Conservation (phyloP, 176 grass and related monocot species). For the Avena eriantha region DNA sequence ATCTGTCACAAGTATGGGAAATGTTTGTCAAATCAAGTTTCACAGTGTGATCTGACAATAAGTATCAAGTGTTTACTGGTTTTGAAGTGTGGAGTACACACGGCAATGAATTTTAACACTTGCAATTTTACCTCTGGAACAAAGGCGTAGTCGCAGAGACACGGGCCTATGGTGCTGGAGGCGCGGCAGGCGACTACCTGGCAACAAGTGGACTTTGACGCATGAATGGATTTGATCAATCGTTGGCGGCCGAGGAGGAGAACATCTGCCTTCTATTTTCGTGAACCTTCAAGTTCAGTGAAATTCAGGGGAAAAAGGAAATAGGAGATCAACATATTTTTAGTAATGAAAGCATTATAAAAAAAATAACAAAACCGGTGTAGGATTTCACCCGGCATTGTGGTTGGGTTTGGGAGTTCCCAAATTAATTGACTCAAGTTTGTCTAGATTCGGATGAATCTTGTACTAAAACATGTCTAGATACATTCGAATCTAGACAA, state of each 20-base stretch:
- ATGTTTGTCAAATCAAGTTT: not conserved
- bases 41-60: not conserved
- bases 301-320: slow-evolving; percentile 31
- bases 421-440: too few species aligned
- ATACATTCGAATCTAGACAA: too few species aligned
- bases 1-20: not conserved
- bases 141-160: slow-evolving; percentile 70
- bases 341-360: slow-evolving; percentile 9
- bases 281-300: slow-evolving; percentile 93
- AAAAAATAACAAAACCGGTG: too few species aligned
- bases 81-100: not conserved
- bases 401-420: too few species aligned
- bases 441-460: too few species aligned
- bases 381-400: too few species aligned
- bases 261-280: slow-evolving; percentile 97
- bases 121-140: slow-evolving; percentile 79
- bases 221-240: slow-evolving; percentile 84
- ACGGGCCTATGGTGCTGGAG: slow-evolving; percentile 88
- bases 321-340: slow-evolving; percentile 4
- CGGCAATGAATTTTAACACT: not conserved
- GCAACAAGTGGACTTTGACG: slow-evolving; percentile 77
- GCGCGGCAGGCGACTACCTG: slow-evolving; percentile 56
- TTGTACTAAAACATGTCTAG: too few species aligned
- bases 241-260: slow-evolving; percentile 75
- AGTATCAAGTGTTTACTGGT: not conserved